Conservation (phyloP, 345 rosid species). For the Brassica carinata region DNA sequence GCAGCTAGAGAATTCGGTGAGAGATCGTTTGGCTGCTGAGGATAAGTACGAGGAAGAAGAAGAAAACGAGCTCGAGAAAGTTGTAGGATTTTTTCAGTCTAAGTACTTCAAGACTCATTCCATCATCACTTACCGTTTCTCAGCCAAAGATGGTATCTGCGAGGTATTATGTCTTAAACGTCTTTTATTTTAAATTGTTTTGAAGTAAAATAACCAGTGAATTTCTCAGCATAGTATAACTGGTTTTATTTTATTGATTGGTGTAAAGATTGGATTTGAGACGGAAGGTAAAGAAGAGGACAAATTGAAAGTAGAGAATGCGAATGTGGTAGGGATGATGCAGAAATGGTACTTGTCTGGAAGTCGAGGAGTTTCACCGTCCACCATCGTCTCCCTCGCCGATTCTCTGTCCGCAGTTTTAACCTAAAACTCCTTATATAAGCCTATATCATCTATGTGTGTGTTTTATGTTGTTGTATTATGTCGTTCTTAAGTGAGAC, state of each 20-base stretch:
- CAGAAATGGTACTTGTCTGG: conserved; percentile 91
- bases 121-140: conserved; percentile 70
- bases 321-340: conserved; percentile 77
- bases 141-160: conserved; percentile 49
- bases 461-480: conserved; percentile 27
- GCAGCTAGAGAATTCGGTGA: conserved; percentile 75
- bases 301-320: conserved; percentile 64
- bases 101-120: conserved; percentile 78
- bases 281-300: conserved; percentile 71
- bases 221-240: background rate
- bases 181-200: background rate
- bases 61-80: conserved; percentile 77
- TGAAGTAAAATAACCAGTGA: background rate
- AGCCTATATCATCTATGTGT: background rate
- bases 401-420: conserved; percentile 51
- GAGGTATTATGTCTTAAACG: conserved; percentile 46
- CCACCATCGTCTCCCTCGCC: conserved; percentile 67
- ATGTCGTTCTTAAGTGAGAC: background rate
- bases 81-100: conserved; percentile 81
- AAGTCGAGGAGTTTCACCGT: conserved; percentile 68
- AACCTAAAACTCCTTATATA: conserved; percentile 21
- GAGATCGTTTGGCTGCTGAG: conserved; percentile 77
- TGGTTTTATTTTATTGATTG: background rate
- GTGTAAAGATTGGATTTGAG: conserved; percentile 54
- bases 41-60: conserved; percentile 96